Evolutionary conservation across 2,329 filamentous ascomycete genomes (phyloP).

Genomic region (Aureobasidium sp.): DNA sequence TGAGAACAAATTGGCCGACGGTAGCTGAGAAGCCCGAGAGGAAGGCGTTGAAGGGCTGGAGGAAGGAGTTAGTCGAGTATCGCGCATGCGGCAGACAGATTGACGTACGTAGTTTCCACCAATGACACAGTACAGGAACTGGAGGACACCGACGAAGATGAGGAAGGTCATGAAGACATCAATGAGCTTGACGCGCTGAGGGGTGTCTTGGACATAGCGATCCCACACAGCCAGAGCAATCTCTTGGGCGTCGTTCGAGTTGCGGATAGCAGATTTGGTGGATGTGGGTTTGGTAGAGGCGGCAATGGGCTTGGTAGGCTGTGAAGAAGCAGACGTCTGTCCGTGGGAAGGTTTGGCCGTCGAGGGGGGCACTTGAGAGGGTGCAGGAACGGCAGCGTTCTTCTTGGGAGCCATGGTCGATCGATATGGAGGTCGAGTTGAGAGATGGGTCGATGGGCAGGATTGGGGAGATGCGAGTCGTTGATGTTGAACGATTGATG

Average conservation of each 20-base stretch:
- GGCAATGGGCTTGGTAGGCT: conserved; percentile 22
- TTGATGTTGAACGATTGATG: too few relatives aligned
- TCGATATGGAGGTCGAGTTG: not conserved
- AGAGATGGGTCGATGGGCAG: not conserved
- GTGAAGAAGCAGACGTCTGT: conserved; percentile 22
- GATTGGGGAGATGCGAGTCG: too few relatives aligned
- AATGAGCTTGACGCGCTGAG: conserved; percentile 85
- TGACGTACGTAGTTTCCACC: conserved; percentile 83
- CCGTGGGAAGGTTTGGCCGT: conserved; percentile 21
- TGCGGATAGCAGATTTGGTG: conserved; percentile 18
- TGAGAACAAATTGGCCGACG: conserved; percentile 95
- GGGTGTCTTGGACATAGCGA: conserved; percentile 72
- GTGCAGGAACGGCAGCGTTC: conserved; percentile 22
- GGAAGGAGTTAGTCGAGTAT: conserved; percentile 15
- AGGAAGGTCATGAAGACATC: conserved; percentile 88
- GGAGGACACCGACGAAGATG: conserved; percentile 74
- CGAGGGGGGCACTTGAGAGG: conserved; percentile 22
- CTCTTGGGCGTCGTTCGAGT: conserved; percentile 39
- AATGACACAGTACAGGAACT: conserved; percentile 88
- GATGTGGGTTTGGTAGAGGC: conserved; percentile 22
- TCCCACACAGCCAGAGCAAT: conserved; percentile 65
- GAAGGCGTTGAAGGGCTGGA: conserved; percentile 96
- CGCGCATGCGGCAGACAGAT: not conserved
- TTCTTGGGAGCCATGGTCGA: conserved; percentile 27
- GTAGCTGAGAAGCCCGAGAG: conserved; percentile 89